These are phyloP conservation scores for Oryza officinalis DNA, from an alignment of 176 grass and related monocot species.

Conservation along the genomic window DNA sequence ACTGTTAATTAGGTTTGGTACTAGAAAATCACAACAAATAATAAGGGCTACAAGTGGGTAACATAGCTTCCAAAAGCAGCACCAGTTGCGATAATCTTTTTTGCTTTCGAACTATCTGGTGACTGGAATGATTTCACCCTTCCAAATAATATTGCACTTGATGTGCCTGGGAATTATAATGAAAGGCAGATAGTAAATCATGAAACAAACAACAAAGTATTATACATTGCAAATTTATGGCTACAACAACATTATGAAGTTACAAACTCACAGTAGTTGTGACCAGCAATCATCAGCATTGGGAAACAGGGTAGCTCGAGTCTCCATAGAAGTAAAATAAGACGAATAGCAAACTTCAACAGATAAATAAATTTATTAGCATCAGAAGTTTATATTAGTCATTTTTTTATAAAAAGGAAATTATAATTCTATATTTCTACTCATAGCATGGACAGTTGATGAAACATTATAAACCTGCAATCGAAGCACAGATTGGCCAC, in stretches of 20 bases:
- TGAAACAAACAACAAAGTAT: background rate
- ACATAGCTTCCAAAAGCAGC: background rate
- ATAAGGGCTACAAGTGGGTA: no score
- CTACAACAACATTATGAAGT: no score
- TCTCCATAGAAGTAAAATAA: no score
- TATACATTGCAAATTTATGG: background rate
- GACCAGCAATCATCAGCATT: no score
- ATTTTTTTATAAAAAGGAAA: no score
- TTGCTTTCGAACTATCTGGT: conserved; percentile 11
- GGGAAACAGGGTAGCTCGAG: no score
- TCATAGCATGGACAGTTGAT: conserved; percentile 24
- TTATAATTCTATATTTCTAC: background rate
- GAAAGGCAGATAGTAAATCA: background rate
- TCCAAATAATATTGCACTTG: conserved; percentile 15
- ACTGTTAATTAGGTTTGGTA: no score
- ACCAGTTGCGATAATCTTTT: background rate
- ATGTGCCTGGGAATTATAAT: conserved; percentile 12
- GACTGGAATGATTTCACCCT: background rate
- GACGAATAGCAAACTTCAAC: no score
- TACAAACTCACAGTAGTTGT: no score
- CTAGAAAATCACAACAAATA: no score
- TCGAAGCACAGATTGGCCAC: background rate
- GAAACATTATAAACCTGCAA: conserved; percentile 21
- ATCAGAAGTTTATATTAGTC: no score
- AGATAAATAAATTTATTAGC: no score